Base-by-base conservation (phyloP, 495 filamentous ascomycete species). In the Mycothermus thermophilus region DNA sequence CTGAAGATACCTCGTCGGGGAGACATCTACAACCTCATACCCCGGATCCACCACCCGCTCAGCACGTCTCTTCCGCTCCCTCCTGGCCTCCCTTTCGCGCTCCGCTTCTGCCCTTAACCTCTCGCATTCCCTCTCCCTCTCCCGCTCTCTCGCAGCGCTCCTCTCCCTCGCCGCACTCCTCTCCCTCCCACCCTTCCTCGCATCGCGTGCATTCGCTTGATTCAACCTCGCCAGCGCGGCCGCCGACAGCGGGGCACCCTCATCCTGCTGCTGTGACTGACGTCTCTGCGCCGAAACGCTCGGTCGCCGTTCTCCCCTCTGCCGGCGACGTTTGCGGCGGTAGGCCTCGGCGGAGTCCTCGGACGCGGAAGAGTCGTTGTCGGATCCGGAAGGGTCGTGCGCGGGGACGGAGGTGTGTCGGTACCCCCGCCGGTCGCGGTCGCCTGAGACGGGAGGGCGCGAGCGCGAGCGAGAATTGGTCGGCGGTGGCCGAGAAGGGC, bases 201-300 rank as follows among this genome's bases (percentile, higher is more conserved):
- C 14, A 3, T 23, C 37, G 11, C 22, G 8, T 25, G 67, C 60
- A 44, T 78, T 75, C 19, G 69, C 55, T n/a, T 66, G 58, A 40
- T 79, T 66, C 25, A 82, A 49, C 44, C 67, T 66, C 11, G 76
- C 76, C 38, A 83, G 51, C 6, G 76, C 67, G 37, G 74, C 71
- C 8, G 67, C 65, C 21, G 69, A 74, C 20, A 74, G 49, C 4
- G 49, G 41, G 29, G 55, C 52, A 41, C 23, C 40, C 43, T 8
- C 31, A 17, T 23, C 38, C 31, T 38, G 17, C 30, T 30, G 14
- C 12, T 2, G 22, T 6, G 22, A 25, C 22, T 11, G 22, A 6
- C 22, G 22, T 11, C 37, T 35, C 4, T n/a, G n/a, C n/a, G n/a
- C n/a, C n/a, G n/a, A n/a, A n/a, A n/a, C n/a, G n/a, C n/a, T n/a